Evolutionary conservation across 352 stramenopile species (phyloP).

Genomic region (Globisporangium nagaii): DNA sequence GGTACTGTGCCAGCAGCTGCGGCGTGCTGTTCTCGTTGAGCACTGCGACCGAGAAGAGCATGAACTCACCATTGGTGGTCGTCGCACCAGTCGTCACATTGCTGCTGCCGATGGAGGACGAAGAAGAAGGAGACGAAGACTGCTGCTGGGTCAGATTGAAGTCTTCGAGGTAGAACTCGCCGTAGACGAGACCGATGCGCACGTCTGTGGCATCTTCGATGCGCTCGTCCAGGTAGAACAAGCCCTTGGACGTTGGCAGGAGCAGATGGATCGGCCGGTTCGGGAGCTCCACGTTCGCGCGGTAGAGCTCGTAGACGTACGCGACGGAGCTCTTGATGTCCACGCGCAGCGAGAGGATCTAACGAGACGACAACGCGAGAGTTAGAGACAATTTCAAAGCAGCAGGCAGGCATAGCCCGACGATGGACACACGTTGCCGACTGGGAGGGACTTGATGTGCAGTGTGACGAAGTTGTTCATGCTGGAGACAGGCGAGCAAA

Average conservation of each 20-base stretch:
- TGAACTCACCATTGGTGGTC: constrained; percentile 29
- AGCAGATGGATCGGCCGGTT: constrained; percentile 66
- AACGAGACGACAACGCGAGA: neutral
- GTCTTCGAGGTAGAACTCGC: constrained; percentile 60
- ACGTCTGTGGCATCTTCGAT: constrained; percentile 58
- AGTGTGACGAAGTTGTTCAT: constrained; percentile 52
- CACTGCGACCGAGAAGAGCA: constrained; percentile 66
- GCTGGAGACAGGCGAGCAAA: constrained; percentile 14
- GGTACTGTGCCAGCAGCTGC: constrained; percentile 54
- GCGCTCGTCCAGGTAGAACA: constrained; percentile 70
- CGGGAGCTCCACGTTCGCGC: constrained; percentile 41
- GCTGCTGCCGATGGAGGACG: neutral
- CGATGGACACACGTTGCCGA: constrained; percentile 75
- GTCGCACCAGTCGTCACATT: neutral
- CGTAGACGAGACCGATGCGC: constrained; percentile 55
- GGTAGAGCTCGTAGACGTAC: constrained; percentile 78
- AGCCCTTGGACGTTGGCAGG: constrained; percentile 49
- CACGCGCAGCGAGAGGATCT: constrained; percentile 58
- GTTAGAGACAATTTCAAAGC: neutral
- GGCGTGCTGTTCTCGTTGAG: constrained; percentile 50
- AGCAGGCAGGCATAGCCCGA: neutral
- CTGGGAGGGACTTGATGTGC: constrained; percentile 72
- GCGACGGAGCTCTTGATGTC: constrained; percentile 45
- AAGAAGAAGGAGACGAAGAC: no score
- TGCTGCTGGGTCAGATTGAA: constrained; percentile 33